phyloP scores from a whole-genome alignment of 768 basidiomycete species.

The Psilocybe tampanensis region DNA sequence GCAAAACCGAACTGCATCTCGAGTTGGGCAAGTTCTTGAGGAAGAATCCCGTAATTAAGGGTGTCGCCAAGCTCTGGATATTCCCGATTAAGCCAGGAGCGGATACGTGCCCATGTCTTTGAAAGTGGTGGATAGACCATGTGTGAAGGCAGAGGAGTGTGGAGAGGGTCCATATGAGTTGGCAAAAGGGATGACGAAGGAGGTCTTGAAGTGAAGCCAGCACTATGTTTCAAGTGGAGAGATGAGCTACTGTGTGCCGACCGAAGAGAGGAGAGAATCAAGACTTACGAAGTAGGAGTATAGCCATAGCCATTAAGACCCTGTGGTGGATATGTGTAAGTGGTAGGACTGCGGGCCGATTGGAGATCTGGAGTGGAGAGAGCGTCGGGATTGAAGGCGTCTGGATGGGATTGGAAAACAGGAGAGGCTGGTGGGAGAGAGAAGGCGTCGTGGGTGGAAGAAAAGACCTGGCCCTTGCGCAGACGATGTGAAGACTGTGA shows the following conservation, averaged over 20 bases:
- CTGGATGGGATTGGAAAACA: conserved; percentile 50
- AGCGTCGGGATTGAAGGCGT: conserved; percentile 60
- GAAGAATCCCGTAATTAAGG: conserved; percentile 88
- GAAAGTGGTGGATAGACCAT: conserved; percentile 74
- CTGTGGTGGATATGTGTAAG: conserved; percentile 82
- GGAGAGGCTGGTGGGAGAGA: conserved; percentile 80
- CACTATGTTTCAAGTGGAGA: conserved; percentile 26
- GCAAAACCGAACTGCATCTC: no score
- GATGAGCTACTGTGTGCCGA: conserved; percentile 9
- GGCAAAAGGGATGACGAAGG: conserved; percentile 63
- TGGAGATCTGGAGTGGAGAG: conserved; percentile 52
- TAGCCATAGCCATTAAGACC: conserved; percentile 61
- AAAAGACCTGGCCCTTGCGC: conserved; percentile 67
- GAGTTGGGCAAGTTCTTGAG: conserved; percentile 76
- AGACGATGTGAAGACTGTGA: conserved; percentile 47
- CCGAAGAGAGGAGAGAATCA: conserved; percentile 1
- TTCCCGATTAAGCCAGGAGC: conserved; percentile 77
- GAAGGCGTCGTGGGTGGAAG: conserved; percentile 86
- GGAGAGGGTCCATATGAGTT: conserved; percentile 58
- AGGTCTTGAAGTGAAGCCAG: conserved; percentile 48
- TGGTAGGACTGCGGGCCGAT: conserved; percentile 40
- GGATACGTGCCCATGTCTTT: conserved; percentile 83
- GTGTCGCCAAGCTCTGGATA: conserved; percentile 97
- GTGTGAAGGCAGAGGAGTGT: conserved; percentile 44
- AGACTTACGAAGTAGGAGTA: conserved; percentile 56